A percentile compares a stretch with the other conserved stretches of the same genome.
Evolutionary conservation across 2,329 filamentous ascomycete genomes (phyloP).

Genomic region (Helotiales sp.): DNA sequence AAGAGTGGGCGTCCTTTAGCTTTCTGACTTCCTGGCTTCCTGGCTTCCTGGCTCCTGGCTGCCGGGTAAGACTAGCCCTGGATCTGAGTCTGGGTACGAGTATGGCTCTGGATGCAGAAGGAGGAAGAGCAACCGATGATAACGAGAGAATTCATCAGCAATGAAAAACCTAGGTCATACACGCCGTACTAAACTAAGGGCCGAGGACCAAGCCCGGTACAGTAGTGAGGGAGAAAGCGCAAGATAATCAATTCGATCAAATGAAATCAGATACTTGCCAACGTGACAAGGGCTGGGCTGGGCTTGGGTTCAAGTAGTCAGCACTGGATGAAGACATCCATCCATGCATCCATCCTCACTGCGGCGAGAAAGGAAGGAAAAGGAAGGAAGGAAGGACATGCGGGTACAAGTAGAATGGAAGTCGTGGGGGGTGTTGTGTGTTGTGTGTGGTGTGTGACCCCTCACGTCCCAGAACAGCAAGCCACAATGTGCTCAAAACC

Average conservation of each 20-base stretch:
- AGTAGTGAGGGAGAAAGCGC: conserved; percentile 8
- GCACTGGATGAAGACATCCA: not conserved
- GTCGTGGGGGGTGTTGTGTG: no score
- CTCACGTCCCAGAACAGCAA: not conserved
- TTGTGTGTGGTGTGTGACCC: no score
- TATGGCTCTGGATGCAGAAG: not conserved
- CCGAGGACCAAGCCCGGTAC: not conserved
- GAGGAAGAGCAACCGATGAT: not conserved
- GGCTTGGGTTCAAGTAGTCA: not conserved
- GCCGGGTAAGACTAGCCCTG: not conserved
- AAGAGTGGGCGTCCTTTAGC: not conserved
- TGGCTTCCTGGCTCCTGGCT: not conserved
- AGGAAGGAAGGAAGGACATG: not conserved
- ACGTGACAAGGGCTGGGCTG: not conserved
- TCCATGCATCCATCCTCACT: not conserved
- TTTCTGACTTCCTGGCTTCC: not conserved
- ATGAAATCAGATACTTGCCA: not conserved
- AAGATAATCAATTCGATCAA: conserved; percentile 3
- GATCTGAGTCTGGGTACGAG: not conserved
- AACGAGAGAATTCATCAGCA: not conserved
- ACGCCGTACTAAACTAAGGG: not conserved
- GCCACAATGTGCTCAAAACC: conserved; percentile 20
- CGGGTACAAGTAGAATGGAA: not conserved
- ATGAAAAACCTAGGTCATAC: not conserved
- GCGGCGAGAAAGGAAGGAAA: not conserved